phyloP scores from a whole-genome alignment of 2,329 filamentous ascomycete genomes.

The Trichoderma polysporum region DNA sequence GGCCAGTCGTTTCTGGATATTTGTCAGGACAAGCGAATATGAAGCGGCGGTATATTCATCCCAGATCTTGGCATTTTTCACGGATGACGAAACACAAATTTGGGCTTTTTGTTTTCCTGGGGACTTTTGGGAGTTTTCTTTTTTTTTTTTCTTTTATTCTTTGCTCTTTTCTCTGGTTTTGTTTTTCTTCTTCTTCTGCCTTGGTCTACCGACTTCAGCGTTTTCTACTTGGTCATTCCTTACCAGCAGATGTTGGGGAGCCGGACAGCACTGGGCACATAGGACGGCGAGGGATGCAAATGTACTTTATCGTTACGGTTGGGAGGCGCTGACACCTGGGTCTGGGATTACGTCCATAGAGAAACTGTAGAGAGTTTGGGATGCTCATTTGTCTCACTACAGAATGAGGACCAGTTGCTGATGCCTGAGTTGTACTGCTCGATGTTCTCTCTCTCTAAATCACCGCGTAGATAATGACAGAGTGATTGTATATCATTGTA shows the following conservation, averaged over 20 bases:
- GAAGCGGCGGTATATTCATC: constrained; percentile 1
- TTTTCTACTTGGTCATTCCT: constrained; percentile 20
- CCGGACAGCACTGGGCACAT: constrained; percentile 18
- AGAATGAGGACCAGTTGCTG: constrained; percentile 11
- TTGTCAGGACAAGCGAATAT: constrained; percentile 12
- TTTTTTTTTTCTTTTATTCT: constrained; percentile 13
- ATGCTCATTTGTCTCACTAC: constrained; percentile 12
- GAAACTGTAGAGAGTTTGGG: constrained; percentile 17
- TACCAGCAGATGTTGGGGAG: constrained; percentile 12
- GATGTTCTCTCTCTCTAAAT: neutral
- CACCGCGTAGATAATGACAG: neutral
- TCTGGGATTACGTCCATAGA: constrained; percentile 21
- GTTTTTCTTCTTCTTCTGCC: neutral
- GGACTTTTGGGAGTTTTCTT: constrained; percentile 13
- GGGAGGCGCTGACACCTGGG: constrained; percentile 14
- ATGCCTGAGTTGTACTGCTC: neutral
- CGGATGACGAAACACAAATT: constrained; percentile 17
- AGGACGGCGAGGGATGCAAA: constrained; percentile 15
- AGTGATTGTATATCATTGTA: neutral
- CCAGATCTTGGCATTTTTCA: constrained; percentile 5
- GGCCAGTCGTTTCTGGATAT: constrained; percentile 23
- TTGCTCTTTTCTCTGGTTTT: constrained; percentile 12
- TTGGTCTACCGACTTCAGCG: constrained; percentile 1
- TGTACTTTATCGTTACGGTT: constrained; percentile 23
- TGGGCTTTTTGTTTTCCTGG: constrained; percentile 8